phyloP scores from a whole-genome alignment of 768 basidiomycete species.

The Boletus rufocinnamomeus region DNA sequence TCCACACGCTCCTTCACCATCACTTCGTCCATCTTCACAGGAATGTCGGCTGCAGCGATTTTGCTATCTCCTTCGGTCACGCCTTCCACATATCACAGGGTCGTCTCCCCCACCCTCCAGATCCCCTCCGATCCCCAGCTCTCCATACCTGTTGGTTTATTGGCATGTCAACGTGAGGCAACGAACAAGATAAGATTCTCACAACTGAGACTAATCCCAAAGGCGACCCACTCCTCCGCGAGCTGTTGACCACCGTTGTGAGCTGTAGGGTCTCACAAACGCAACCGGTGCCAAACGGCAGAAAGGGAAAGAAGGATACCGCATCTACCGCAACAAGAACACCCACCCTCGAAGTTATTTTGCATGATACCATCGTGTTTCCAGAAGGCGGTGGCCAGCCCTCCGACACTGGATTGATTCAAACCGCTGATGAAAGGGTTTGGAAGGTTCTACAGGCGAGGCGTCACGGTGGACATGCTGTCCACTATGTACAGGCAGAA shows the following conservation, averaged over 20 bases:
- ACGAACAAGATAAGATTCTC: constrained; percentile 8
- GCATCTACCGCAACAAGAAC: constrained; percentile 44
- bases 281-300: constrained; percentile 40
- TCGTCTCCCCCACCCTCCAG: constrained; percentile 57
- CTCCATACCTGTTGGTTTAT: constrained; percentile 70
- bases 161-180: constrained; percentile 73
- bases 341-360: constrained; percentile 62
- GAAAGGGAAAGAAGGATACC: constrained; percentile 57
- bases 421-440: constrained; percentile 41
- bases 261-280: constrained; percentile 50
- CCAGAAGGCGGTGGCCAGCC: constrained; percentile 86
- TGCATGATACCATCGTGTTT: constrained; percentile 79
- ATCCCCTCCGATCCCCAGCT: constrained; percentile 52
- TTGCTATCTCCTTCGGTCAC: constrained; percentile 46
- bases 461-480: constrained; percentile 69
- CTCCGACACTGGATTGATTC: constrained; percentile 66
- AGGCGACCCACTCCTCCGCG: constrained; percentile 72
- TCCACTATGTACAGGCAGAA: constrained; percentile 63
- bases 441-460: constrained; percentile 69
- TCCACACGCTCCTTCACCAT: background rate
- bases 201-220: constrained; percentile 12
- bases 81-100: constrained; percentile 63
- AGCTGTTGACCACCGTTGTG: constrained; percentile 59
- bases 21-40: background rate
- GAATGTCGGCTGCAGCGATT: constrained; percentile 41